A percentile compares a stretch with the other conserved stretches of the same genome.
These are phyloP conservation scores for Mytilinidion resinicola DNA, from an alignment of 495 filamentous ascomycete species.

Conservation along the genomic window DNA sequence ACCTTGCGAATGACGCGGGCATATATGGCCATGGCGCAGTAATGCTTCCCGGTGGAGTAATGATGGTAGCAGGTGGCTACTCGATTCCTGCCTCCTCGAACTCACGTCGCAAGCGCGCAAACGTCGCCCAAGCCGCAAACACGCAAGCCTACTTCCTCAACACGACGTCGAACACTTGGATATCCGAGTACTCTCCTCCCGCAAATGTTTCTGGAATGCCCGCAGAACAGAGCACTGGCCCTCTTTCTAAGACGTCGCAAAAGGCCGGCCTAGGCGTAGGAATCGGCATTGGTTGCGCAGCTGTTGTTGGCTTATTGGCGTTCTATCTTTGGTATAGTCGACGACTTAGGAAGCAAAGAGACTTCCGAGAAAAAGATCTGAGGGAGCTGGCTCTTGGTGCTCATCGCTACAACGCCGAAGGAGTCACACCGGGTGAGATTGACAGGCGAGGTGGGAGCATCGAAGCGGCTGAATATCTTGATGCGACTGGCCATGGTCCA, in stretches of 20 bases:
- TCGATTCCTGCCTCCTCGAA: conserved; percentile 51
- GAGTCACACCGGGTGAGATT: conserved; percentile 5
- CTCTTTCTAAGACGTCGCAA: conserved; percentile 38
- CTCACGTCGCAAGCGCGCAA: conserved; percentile 31
- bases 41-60: conserved; percentile 76
- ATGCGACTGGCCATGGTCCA: conserved; percentile 9
- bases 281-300: conserved; percentile 58
- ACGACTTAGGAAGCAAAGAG: conserved; percentile 43
- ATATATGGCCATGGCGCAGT: conserved; percentile 81
- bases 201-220: conserved; percentile 9
- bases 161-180: conserved; percentile 66
- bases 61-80: conserved; percentile 86
- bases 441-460: conserved; percentile 13
- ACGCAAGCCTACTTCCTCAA: conserved; percentile 65
- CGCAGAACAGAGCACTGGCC: conserved; percentile 8
- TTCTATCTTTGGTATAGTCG: conserved; percentile 55
- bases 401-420: conserved; percentile 29
- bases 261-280: conserved; percentile 69
- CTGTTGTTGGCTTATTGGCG: conserved; percentile 45
- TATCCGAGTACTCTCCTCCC: conserved; percentile 60
- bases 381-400: conserved; percentile 48
- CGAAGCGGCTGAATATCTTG: conserved; percentile 13
- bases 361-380: conserved; percentile 47
- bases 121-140: conserved; percentile 30
- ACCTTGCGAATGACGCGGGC: conserved; percentile 48